Evolutionary conservation across 306 rosid genomes (phyloP).

Genomic region (Castanopsis chinensis): DNA sequence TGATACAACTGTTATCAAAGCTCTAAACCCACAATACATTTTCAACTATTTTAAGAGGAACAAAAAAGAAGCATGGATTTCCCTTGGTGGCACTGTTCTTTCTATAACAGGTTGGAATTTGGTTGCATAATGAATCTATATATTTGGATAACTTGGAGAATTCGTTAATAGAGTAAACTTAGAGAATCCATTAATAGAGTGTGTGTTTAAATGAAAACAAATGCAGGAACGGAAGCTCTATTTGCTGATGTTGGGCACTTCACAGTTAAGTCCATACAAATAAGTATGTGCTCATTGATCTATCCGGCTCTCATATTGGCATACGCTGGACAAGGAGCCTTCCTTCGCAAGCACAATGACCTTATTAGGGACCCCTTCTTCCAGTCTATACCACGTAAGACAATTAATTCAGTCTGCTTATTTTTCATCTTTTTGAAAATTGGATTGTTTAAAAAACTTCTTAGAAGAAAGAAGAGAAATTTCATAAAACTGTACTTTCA

Average conservation of each 20-base stretch:
- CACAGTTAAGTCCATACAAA: conserved; percentile 61
- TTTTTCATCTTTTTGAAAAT: too few species aligned
- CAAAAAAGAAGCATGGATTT: conserved; percentile 76
- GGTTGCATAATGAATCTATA: neutral
- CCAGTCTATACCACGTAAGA: conserved; percentile 65
- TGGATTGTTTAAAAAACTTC: too few species aligned
- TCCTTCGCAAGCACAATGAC: conserved; percentile 51
- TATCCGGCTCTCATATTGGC: conserved; percentile 74
- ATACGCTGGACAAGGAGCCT: conserved; percentile 76
- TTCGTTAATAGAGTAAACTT: neutral
- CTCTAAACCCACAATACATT: conserved; percentile 63
- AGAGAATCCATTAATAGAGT: neutral
- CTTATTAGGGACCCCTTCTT: conserved; percentile 50
- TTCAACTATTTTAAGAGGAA: conserved; percentile 60
- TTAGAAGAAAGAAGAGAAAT: too few species aligned
- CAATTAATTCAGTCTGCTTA: too few species aligned
- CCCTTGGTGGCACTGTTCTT: conserved; percentile 80
- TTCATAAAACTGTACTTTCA: too few species aligned
- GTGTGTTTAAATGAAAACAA: neutral
- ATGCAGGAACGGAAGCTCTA: conserved; percentile 74
- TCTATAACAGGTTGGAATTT: conserved; percentile 46
- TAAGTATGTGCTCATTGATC: conserved; percentile 69
- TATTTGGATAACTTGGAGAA: neutral
- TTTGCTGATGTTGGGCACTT: conserved; percentile 93
- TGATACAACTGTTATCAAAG: conserved; percentile 60